Conservation (phyloP, 805 yeast genomes). For the Cyberlindnera euphorbiae region DNA sequence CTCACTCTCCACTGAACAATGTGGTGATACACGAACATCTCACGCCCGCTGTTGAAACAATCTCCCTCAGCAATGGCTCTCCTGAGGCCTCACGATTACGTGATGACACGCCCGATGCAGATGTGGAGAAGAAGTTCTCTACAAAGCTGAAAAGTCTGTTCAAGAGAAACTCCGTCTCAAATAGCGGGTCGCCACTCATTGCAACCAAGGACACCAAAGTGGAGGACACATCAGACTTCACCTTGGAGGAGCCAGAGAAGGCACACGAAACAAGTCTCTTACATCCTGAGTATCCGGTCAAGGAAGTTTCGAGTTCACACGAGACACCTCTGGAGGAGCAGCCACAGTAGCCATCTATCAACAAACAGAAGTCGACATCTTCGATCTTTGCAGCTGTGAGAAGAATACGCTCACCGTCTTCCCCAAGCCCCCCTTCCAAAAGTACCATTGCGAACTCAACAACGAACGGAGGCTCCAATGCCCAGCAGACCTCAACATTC, state of each 20-base stretch:
- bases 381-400: conserved; percentile 15
- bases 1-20: no score
- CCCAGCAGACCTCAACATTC: conserved; percentile 12
- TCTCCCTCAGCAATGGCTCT: no score
- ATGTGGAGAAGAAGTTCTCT: conserved; percentile 15
- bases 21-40: no score
- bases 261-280: conserved; percentile 10
- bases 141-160: conserved; percentile 23
- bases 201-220: conserved; percentile 8
- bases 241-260: conserved; percentile 15
- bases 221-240: conserved; percentile 7
- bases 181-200: conserved; percentile 14
- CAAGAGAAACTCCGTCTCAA: conserved; percentile 16
- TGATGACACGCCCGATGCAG: no score
- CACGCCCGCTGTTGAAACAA: no score
- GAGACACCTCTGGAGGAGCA: conserved; percentile 3
- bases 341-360: conserved; percentile 7
- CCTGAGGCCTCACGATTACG: no score
- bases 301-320: conserved; percentile 5
- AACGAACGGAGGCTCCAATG: no score
- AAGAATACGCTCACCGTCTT: conserved; percentile 32
- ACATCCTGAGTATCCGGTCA: conserved; percentile 10
- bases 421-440: conserved; percentile 24
- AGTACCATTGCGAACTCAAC: conserved; percentile 1
- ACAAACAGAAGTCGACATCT: conserved; percentile 11